Evolutionary conservation across 2,329 filamentous ascomycete species (phyloP).

Genomic region (Podosphaera fusca): DNA sequence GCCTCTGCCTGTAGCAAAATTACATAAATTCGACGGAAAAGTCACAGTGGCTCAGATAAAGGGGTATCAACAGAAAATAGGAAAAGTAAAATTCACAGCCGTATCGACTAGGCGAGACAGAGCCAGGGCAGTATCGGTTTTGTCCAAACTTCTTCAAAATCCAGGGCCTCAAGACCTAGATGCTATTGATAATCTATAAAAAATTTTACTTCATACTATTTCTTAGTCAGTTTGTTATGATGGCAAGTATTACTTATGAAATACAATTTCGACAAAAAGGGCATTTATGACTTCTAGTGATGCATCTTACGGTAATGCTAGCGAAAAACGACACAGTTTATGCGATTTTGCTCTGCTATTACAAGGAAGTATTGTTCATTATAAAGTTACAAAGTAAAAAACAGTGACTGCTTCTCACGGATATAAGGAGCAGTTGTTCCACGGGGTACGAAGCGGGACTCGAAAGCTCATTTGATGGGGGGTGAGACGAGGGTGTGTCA

Average conservation of each 20-base stretch:
- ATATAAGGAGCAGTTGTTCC: too few relatives aligned
- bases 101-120: not conserved
- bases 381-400: too few relatives aligned
- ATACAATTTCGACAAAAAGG: not conserved
- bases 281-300: not conserved
- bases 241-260: not conserved
- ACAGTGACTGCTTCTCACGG: too few relatives aligned
- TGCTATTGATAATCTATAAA: not conserved
- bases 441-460: too few relatives aligned
- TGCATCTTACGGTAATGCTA: not conserved
- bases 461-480: too few relatives aligned
- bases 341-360: not conserved
- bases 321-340: not conserved
- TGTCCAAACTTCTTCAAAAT: not conserved
- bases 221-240: not conserved
- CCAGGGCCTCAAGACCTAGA: not conserved
- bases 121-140: not conserved
- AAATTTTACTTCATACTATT: not conserved
- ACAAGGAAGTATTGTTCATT: too few relatives aligned
- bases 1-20: not conserved
- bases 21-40: not conserved
- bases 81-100: not conserved
- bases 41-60: not conserved
- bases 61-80: not conserved
- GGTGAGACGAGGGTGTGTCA: too few relatives aligned